Percentiles rank a stretch among this genome's conserved stretches.
phyloP scores from a whole-genome alignment of 2,329 filamentous ascomycete species.

The Penicillium vulpinum region DNA sequence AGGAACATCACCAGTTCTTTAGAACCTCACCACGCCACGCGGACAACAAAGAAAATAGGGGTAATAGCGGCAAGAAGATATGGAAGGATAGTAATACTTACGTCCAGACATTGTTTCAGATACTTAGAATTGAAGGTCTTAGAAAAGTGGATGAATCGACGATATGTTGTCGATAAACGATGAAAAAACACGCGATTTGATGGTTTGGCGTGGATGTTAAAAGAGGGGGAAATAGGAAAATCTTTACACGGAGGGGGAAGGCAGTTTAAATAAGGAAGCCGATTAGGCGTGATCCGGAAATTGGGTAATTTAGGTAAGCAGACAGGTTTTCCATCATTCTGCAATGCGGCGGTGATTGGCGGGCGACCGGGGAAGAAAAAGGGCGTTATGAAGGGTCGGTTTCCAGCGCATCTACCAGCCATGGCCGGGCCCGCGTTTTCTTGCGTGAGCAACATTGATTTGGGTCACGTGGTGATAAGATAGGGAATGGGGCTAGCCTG shows the following conservation, averaged over 20 bases:
- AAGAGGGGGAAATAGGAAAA: constrained; percentile 19
- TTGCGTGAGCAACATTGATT: constrained; percentile 4
- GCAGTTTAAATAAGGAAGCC: constrained; percentile 35
- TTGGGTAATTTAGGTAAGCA: constrained; percentile 25
- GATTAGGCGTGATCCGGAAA: constrained; percentile 35
- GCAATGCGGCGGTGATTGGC: constrained; percentile 37
- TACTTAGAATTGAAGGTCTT: constrained; percentile 13
- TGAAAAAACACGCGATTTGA: constrained; percentile 19
- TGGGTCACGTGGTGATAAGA: constrained; percentile 27
- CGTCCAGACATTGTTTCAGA: constrained; percentile 43
- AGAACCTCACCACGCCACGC: constrained; percentile 2
- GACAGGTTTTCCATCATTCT: constrained; percentile 22
- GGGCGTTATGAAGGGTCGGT: constrained; percentile 43
- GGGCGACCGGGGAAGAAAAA: constrained; percentile 33
- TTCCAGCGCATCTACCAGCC: constrained; percentile 32
- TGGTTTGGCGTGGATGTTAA: neutral
- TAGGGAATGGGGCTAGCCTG: neutral
- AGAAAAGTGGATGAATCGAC: constrained; percentile 13
- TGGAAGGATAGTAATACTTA: constrained; percentile 30
- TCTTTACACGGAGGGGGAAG: constrained; percentile 16
- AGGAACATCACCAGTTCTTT: constrained; percentile 20
- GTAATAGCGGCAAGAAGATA: neutral
- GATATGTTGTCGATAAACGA: constrained; percentile 9
- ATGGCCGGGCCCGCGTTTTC: constrained; percentile 20
- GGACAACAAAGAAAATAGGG: constrained; percentile 2